Base-by-base conservation (phyloP, 352 stramenopile genomes). In the Phytophthora parvispora region DNA sequence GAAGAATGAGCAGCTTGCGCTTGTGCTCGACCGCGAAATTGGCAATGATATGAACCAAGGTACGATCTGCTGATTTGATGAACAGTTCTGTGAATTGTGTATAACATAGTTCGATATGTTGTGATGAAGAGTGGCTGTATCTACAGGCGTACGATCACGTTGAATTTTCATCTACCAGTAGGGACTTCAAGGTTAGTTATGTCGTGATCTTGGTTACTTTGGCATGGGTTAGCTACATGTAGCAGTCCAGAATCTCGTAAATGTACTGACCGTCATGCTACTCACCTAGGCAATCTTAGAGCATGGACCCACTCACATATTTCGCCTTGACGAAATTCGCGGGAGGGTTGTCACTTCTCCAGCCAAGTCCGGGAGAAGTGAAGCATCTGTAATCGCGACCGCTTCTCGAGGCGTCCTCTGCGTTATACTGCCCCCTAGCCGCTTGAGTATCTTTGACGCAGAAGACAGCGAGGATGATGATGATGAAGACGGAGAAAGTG, bases 321-420 rank as follows among this genome's bases (percentile, higher is more conserved):
- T 81, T 36, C 20, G 25, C 15, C 24, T 76, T 48, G 62, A 75
- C 22, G 32, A 55, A 29, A 25, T 53, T 40, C 61, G 62, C 62
- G 64, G 71, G 36, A 67, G 77, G 55, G 20, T 38, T 5, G 20
- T 87, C 45, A 45, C 64, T 43, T 64, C 36, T 31, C 7, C 64
- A 4, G 20, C 31, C 13, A 27, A 60, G 2, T 22, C 50, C 13
- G 68, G 31, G 27, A 50, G 40, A 43, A 58, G 18, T 6, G 36
- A 60, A 27, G 55, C 69, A 28, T 65, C 67, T 24, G 69, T 90
- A 6, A 67, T 86, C 18, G 61, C 86, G 6, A 83, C 83, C 27
- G 86, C 76, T 15, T 78, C 82, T 65, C 77, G 84, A 50, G 86
- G 86, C 1, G 69, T 91, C 48, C 27, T 94, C 20, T 92, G 82